Percentiles rank a stretch among this genome's conserved stretches.
Evolutionary conservation across 129 eudicot species (phyloP).

Genomic region (Chrysanthemum seticuspe): DNA sequence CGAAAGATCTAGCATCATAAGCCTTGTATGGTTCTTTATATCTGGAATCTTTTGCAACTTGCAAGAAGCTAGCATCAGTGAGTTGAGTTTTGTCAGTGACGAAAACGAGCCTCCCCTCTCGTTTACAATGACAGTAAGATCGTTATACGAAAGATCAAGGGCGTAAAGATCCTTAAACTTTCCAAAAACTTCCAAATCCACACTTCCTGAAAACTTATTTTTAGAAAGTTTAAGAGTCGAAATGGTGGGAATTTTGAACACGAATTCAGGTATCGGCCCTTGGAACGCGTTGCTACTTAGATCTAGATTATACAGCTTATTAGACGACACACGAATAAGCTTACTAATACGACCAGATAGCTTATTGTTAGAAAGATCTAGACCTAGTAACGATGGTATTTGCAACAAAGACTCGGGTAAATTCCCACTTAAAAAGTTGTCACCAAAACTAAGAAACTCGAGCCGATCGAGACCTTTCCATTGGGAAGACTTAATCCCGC

Average conservation of each 20-base stretch:
- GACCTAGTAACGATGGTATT: conserved; percentile 34
- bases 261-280: neutral
- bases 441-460: conserved; percentile 29
- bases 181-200: neutral
- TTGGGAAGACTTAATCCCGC: conserved; percentile 33
- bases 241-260: neutral
- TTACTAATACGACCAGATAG: conserved; percentile 39
- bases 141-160: neutral
- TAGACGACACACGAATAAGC: neutral
- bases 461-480: conserved; percentile 48
- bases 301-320: neutral
- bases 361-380: conserved; percentile 41
- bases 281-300: neutral
- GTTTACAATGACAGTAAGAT: neutral
- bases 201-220: neutral
- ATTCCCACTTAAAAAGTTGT: conserved; percentile 40
- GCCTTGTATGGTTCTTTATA: too few relatives aligned
- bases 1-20: too few relatives aligned
- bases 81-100: neutral
- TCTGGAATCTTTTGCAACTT: too few relatives aligned
- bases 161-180: neutral
- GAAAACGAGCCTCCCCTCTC: neutral
- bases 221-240: neutral
- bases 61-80: neutral
- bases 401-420: conserved; percentile 45